Percentiles rank a stretch among this genome's conserved stretches.
These are phyloP conservation scores for Dactylonectria macrodidyma DNA, from an alignment of 2,329 filamentous ascomycete genomes.

Conservation along the genomic window DNA sequence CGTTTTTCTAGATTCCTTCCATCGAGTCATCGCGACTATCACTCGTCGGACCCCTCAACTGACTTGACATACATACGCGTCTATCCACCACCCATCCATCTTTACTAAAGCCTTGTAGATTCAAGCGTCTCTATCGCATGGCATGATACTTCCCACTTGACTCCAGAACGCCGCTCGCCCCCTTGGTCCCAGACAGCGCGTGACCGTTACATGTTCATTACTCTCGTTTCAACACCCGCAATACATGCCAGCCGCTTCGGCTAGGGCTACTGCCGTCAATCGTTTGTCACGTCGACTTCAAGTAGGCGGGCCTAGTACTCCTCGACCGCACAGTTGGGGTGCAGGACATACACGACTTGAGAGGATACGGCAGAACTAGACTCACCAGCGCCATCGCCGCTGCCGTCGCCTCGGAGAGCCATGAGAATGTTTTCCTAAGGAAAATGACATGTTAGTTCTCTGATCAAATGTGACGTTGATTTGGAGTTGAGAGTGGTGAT, in stretches of 20 bases:
- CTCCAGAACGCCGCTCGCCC: slow-evolving; percentile 22
- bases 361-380: slow-evolving; percentile 57
- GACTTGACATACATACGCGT: slow-evolving; percentile 1
- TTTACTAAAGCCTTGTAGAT: not conserved
- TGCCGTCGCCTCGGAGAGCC: slow-evolving; percentile 78
- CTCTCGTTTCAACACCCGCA: slow-evolving; percentile 28
- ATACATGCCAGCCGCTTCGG: slow-evolving; percentile 34
- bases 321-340: slow-evolving; percentile 94
- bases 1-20: not conserved
- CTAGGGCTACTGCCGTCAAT: not conserved
- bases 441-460: slow-evolving; percentile 55
- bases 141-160: slow-evolving; percentile 28
- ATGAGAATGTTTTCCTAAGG: slow-evolving; percentile 87
- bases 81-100: not conserved
- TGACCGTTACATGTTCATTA: slow-evolving; percentile 31
- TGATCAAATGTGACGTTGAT: slow-evolving; percentile 5
- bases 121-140: slow-evolving; percentile 12
- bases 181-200: slow-evolving; percentile 11
- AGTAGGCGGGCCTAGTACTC: slow-evolving; percentile 57
- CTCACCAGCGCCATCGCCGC: slow-evolving; percentile 63
- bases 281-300: not conserved
- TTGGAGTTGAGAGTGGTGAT: slow-evolving; percentile 47
- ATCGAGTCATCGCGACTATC: not conserved
- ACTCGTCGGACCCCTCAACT: not conserved
- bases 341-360: slow-evolving; percentile 84